These are phyloP conservation scores for Panaeolus cyanescens DNA, from an alignment of 768 basidiomycete species.

Conservation along the genomic window DNA sequence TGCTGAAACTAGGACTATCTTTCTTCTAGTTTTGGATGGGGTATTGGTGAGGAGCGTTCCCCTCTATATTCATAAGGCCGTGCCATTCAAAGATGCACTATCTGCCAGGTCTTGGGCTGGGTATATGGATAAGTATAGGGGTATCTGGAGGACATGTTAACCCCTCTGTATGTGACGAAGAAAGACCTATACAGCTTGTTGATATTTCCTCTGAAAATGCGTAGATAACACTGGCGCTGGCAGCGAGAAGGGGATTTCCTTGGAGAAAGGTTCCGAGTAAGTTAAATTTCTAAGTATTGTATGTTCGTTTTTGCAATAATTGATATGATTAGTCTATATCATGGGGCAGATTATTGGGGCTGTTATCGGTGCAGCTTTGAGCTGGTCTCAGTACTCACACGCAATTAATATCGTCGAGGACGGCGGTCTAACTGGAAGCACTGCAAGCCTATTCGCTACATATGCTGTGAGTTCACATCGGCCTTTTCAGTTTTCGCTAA, in stretches of 20 bases:
- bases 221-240: slow-evolving; percentile 71
- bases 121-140: slow-evolving; percentile 68
- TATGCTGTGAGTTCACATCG: slow-evolving; percentile 53
- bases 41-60: slow-evolving; percentile 34
- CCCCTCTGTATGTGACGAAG: slow-evolving; percentile 51
- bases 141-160: slow-evolving; percentile 78
- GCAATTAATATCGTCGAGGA: slow-evolving; percentile 69
- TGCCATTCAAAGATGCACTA: background rate
- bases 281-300: slow-evolving; percentile 1
- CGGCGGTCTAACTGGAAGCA: slow-evolving; percentile 53
- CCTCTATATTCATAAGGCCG: background rate
- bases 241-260: slow-evolving; percentile 71
- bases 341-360: slow-evolving; percentile 64
- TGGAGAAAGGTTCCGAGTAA: slow-evolving; percentile 74
- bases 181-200: background rate
- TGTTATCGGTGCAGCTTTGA: slow-evolving; percentile 53
- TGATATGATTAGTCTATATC: slow-evolving; percentile 18
- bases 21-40: slow-evolving; percentile 59
- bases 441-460: slow-evolving; percentile 60
- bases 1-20: slow-evolving; percentile 40
- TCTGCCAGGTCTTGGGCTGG: slow-evolving; percentile 45
- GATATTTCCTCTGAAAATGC: background rate
- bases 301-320: background rate
- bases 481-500: background rate
- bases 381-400: slow-evolving; percentile 68